Evolutionary conservation across 1,284 basidiomycete genomes (phyloP).

Genomic region (Inonotus hispidus): DNA sequence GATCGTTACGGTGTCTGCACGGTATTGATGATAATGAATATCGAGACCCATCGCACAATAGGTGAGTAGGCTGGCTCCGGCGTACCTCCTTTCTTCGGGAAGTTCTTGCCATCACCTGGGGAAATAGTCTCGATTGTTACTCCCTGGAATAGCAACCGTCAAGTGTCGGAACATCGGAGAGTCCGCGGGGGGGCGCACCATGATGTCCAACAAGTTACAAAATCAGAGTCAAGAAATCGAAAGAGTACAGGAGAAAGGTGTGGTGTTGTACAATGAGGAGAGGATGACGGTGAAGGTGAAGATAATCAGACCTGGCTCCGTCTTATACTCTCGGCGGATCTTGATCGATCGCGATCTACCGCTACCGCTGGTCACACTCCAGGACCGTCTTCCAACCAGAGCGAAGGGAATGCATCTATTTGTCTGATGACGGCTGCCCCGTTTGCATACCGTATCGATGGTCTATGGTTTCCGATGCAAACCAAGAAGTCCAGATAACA

Average conservation of each 20-base stretch:
- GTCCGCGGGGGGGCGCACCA: slow-evolving; percentile 25
- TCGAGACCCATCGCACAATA: background rate
- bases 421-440: background rate
- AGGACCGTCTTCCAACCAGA: slow-evolving; percentile 8
- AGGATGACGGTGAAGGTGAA: slow-evolving; percentile 12
- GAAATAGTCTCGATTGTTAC: slow-evolving; percentile 39
- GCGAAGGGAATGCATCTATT: slow-evolving; percentile 3
- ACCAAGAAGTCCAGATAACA: slow-evolving; percentile 2
- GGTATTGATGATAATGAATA: slow-evolving; percentile 2
- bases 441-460: slow-evolving; percentile 12
- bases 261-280: background rate
- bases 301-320: slow-evolving; percentile 13
- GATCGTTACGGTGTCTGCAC: slow-evolving; percentile 39
- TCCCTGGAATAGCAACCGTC: slow-evolving; percentile 35
- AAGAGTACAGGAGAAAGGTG: background rate
- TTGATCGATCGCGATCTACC: slow-evolving; percentile 45
- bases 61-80: background rate
- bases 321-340: slow-evolving; percentile 51
- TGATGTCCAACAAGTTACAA: background rate
- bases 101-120: slow-evolving; percentile 41
- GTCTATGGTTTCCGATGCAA: slow-evolving; percentile 12
- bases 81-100: slow-evolving; percentile 47
- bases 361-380: slow-evolving; percentile 11
- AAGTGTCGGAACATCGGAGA: slow-evolving; percentile 25
- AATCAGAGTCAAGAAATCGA: background rate